phyloP scores from a whole-genome alignment of 1,284 basidiomycete genomes.

The Marasmius fiardii region DNA sequence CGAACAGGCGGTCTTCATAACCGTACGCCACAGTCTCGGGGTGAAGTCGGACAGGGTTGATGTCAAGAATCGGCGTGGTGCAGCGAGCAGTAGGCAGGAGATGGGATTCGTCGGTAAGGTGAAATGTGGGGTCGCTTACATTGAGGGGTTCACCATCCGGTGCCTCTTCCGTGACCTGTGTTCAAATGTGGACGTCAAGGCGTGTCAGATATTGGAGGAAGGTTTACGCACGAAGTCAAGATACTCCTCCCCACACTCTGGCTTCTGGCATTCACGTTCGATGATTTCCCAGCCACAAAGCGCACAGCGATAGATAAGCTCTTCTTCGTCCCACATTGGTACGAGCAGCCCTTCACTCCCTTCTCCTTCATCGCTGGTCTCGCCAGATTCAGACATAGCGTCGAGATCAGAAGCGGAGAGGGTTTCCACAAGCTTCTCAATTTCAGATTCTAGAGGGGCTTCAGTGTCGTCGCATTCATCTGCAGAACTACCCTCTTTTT shows the following conservation, averaged over 20 bases:
- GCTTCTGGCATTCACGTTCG: background rate
- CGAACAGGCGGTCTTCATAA: background rate
- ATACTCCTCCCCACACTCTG: background rate
- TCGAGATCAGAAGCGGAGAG: background rate
- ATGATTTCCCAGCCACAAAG: background rate
- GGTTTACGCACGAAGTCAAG: background rate
- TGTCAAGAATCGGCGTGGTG: background rate
- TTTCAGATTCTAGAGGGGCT: background rate
- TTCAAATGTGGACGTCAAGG: background rate
- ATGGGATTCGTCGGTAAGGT: background rate
- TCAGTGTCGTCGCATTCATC: background rate
- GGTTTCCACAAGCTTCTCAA: background rate
- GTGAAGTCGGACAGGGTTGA: background rate
- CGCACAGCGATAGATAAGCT: background rate
- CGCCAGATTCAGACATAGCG: background rate
- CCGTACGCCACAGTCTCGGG: background rate
- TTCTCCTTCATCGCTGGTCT: background rate
- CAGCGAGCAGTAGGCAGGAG: background rate
- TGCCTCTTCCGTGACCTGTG: background rate
- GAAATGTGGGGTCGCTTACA: background rate
- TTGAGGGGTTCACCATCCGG: background rate
- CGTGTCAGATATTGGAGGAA: background rate
- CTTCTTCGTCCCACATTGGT: background rate
- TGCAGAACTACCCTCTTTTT: background rate
- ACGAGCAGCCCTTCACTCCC: background rate